Conservation (phyloP, 2,329 filamentous ascomycete species). For the Aspergillus sp. region DNA sequence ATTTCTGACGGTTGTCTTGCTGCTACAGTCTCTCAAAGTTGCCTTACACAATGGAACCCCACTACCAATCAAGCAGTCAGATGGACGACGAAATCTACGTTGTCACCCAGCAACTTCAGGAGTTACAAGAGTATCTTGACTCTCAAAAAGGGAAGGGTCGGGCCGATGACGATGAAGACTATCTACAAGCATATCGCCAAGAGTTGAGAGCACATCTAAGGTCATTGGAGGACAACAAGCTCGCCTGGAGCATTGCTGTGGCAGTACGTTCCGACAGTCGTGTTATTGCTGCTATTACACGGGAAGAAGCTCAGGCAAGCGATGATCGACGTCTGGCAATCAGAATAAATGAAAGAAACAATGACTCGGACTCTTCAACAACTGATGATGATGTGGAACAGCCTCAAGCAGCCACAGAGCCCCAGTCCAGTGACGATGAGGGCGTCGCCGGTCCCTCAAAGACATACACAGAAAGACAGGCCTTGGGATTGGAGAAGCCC, state of each 20-base stretch:
- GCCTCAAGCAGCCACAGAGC: not conserved
- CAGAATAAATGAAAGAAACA: not conserved
- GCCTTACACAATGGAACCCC: no score
- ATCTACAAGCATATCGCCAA: no score
- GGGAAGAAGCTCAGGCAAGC: not conserved
- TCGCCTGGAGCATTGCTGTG: not conserved
- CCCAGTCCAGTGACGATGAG: not conserved
- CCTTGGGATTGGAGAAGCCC: not conserved
- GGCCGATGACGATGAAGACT: not conserved
- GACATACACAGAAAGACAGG: not conserved
- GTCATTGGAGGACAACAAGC: not conserved
- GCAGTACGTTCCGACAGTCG: not conserved
- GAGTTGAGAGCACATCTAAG: not conserved
- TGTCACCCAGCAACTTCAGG: not conserved
- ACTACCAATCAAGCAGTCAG: no score
- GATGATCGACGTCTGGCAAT: not conserved
- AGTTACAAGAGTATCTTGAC: no score
- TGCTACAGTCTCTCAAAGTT: no score
- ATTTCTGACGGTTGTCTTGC: no score
- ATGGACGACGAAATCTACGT: not conserved
- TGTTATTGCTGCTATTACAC: not conserved
- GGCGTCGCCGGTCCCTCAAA: not conserved
- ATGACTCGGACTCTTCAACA: not conserved
- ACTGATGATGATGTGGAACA: not conserved
- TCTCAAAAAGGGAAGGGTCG: not conserved